Percentiles rank a stretch among this genome's conserved stretches.
Conservation (phyloP, 441 rosid genomes). For the Dalechampia spathulata region DNA sequence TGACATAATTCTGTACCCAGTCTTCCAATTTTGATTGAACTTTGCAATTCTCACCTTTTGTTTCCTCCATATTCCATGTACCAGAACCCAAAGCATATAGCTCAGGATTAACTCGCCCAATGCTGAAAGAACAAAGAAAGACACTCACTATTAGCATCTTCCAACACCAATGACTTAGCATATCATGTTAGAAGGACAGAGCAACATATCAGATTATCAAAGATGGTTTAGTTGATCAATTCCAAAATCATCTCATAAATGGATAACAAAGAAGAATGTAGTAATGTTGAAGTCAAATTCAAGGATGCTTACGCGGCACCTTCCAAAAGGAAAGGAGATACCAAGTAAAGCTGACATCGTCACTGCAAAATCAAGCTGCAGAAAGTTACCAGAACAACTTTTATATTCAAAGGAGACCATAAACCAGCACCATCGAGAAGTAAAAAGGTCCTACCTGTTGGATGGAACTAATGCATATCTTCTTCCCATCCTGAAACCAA, state of each 20-base stretch:
- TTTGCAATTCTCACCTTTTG: slow-evolving; percentile 16
- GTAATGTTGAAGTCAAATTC: slow-evolving; percentile 13
- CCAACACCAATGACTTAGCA: slow-evolving; percentile 3
- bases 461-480: slow-evolving; percentile 55
- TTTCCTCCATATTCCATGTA: slow-evolving; percentile 42
- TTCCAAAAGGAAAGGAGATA: slow-evolving; percentile 94
- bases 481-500: slow-evolving; percentile 49
- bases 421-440: slow-evolving; percentile 8
- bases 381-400: slow-evolving; percentile 18
- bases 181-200: not conserved
- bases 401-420: slow-evolving; percentile 8
- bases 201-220: not conserved
- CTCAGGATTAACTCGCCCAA: slow-evolving; percentile 90
- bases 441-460: slow-evolving; percentile 57
- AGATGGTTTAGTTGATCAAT: not conserved
- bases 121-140: slow-evolving; percentile 39
- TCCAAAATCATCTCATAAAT: not conserved
- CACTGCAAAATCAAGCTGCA: slow-evolving; percentile 93
- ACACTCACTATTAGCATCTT: not conserved
- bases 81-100: slow-evolving; percentile 81
- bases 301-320: slow-evolving; percentile 85
- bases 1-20: slow-evolving; percentile 59
- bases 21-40: slow-evolving; percentile 31
- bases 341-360: slow-evolving; percentile 87
- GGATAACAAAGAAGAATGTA: slow-evolving; percentile 10